Conservation (phyloP, 306 rosid species). For the Glycine latifolia region DNA sequence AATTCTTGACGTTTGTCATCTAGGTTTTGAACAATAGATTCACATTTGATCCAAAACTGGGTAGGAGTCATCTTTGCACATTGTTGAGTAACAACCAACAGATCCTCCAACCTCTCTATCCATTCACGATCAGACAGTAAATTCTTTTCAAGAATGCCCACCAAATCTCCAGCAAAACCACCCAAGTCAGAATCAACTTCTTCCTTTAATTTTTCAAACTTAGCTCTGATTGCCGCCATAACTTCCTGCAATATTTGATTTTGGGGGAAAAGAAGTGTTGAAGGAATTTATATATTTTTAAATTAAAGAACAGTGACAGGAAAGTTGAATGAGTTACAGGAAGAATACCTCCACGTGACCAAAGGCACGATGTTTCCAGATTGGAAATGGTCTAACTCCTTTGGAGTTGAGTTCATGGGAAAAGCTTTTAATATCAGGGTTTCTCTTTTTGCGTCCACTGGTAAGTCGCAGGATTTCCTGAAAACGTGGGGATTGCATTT, state of each 20-base stretch:
- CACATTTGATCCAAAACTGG: constrained; percentile 89
- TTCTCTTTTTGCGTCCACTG: constrained; percentile 75
- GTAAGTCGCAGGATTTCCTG: constrained; percentile 85
- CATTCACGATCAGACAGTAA: constrained; percentile 57
- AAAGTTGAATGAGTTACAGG: too few relatives aligned
- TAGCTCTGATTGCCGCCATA: constrained; percentile 73
- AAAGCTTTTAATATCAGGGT: constrained; percentile 84
- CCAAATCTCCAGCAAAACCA: constrained; percentile 91
- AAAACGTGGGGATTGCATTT: constrained; percentile 91
- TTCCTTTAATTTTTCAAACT: constrained; percentile 83
- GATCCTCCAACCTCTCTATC: constrained; percentile 85
- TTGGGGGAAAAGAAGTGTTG: too few relatives aligned
- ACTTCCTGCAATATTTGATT: constrained; percentile 65
- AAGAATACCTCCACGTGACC: constrained; percentile 80
- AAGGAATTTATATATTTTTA: too few relatives aligned
- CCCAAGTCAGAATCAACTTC: constrained; percentile 89
- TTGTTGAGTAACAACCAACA: constrained; percentile 68
- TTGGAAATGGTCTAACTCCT: constrained; percentile 87
- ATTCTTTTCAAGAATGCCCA: constrained; percentile 69
- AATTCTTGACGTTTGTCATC: constrained; percentile 97
- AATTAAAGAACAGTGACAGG: neutral
- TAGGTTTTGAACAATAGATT: constrained; percentile 80
- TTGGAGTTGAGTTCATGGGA: constrained; percentile 95
- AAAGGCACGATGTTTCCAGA: constrained; percentile 77
- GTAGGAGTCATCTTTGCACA: constrained; percentile 79